Conservation (phyloP, 2,329 filamentous ascomycete genomes). For the Leptographium galeiforme region DNA sequence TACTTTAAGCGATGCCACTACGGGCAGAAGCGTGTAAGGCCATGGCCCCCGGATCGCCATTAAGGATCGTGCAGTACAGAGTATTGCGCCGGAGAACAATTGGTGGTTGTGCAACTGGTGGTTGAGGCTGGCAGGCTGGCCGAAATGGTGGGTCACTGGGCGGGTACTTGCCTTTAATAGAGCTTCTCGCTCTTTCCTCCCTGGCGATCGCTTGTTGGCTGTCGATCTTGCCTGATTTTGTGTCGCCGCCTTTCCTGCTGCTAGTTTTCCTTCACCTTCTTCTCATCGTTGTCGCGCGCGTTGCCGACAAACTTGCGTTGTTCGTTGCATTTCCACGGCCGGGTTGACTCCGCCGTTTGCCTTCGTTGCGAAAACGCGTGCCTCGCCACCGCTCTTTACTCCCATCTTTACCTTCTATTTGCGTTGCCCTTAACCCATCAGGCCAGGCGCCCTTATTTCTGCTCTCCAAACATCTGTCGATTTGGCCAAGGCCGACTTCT, state of each 20-base stretch:
- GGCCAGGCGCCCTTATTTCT: no score
- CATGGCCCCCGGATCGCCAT: neutral
- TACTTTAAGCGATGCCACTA: neutral
- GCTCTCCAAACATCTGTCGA: no score
- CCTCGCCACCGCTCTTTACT: no score
- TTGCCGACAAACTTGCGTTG: neutral
- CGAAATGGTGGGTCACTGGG: neutral
- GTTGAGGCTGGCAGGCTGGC: neutral
- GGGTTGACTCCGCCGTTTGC: no score
- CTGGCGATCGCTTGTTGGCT: neutral
- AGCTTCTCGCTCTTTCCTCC: neutral
- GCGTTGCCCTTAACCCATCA: no score
- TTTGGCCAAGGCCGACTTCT: no score
- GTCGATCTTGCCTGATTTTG: neutral
- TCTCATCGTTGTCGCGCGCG: neutral
- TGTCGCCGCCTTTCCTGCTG: neutral
- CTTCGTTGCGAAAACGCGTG: no score
- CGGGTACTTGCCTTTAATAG: neutral
- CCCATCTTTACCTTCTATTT: no score
- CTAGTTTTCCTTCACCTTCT: neutral
- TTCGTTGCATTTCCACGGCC: no score
- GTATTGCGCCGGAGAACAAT: neutral
- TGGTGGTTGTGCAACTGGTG: neutral
- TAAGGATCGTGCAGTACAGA: neutral
- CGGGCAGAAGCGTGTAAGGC: neutral